Evolutionary conservation across 345 rosid species (phyloP), one percentile per base, ranked within the genome.

Genomic region (Microcos paniculata): DNA sequence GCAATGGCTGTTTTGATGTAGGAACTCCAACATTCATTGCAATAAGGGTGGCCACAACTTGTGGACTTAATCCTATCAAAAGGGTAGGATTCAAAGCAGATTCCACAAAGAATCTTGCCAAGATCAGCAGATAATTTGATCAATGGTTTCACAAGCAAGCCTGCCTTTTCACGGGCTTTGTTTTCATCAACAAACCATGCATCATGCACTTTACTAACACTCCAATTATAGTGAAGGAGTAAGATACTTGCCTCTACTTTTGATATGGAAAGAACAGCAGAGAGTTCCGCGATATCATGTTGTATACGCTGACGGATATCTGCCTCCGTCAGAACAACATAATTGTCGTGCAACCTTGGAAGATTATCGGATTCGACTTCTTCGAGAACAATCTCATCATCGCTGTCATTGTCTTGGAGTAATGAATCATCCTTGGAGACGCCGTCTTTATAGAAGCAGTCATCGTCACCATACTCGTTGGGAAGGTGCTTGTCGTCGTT

Each of bases 11-110:
- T 74, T 42, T 45, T 74, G 15, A 84, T 71, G n/a, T 84, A 84
- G 10, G 35, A 16, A 15, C 59, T 49, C 87, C 87, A 84, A 14
- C 87, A 84, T 31, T 28, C 67, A 1, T 11, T 21, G 21, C 85
- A 84, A 62, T 55, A 84, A 31, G 55, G 74, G 49, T 84, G 87
- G 8, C 87, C 87, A 71, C 87, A 84, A 5, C 23, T 11, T 9
- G 81, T 79, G 14, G 80, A 74, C 14, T 9, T 31, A 10, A 71
- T 19, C 23, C 14, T 11, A 49, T 31, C 67, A 26, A 6, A 0
- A 24, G 46, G 51, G 21, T 21, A 33, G 13, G 52, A 7, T 3
- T 82, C 87, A 26, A 81, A 82, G 53, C 87, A 84, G 46, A 81
- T 77, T 40, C 69, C 64, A 33, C 87, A 84, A 23, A 53, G 40